Conservation (phyloP, 2,329 filamentous ascomycete species). For the Alternaria sp. region DNA sequence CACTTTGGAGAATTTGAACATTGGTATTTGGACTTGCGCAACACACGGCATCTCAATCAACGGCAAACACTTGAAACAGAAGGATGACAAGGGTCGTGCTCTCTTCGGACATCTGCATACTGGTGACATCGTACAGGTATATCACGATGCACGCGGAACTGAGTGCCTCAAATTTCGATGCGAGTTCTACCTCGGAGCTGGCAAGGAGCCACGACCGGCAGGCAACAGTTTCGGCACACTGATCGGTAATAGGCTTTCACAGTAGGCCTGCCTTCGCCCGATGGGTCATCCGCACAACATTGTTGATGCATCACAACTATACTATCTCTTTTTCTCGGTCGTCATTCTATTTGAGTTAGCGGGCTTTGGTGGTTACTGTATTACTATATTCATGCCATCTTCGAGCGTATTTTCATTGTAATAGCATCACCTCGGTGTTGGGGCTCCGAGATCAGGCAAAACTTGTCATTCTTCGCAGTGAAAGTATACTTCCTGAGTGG, state of each 20-base stretch:
- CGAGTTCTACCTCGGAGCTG: conserved; percentile 55
- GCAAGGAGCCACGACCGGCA: conserved; percentile 38
- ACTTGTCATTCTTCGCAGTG: background rate
- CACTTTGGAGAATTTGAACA: conserved; percentile 64
- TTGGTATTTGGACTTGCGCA: conserved; percentile 81
- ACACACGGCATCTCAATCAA: conserved; percentile 81
- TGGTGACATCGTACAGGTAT: conserved; percentile 80
- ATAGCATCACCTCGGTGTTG: conserved; percentile 5
- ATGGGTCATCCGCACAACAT: background rate
- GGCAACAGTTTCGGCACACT: conserved; percentile 40
- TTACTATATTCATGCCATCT: background rate
- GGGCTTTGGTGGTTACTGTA: conserved; percentile 1
- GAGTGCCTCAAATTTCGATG: conserved; percentile 54
- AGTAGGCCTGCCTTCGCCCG: background rate
- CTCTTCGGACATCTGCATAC: conserved; percentile 74
- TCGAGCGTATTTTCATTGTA: conserved; percentile 1
- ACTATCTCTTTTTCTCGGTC: background rate
- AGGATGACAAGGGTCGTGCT: conserved; percentile 59
- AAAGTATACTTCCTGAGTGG: background rate
- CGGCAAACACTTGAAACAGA: conserved; percentile 68
- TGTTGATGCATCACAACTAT: background rate
- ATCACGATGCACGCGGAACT: conserved; percentile 57
- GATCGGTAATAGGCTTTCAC: conserved; percentile 25
- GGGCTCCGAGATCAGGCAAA: conserved; percentile 7
- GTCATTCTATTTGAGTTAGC: conserved; percentile 4